Conservation (phyloP, 495 filamentous ascomycete species). For the Hypoxylon rickii region DNA sequence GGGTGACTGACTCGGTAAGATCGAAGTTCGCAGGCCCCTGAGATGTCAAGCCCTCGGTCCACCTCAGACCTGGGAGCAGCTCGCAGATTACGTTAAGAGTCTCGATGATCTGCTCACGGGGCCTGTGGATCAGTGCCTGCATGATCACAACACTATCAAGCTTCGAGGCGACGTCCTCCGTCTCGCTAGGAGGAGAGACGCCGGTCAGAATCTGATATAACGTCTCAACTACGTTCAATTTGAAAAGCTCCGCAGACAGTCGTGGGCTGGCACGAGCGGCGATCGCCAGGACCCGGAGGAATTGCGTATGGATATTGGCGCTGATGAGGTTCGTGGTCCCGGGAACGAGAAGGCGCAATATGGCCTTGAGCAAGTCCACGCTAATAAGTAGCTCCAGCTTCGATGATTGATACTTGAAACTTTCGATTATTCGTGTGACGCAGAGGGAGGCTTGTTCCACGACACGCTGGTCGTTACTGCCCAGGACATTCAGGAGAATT, state of each 20-base stretch:
- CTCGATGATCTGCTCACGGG: conserved; percentile 96
- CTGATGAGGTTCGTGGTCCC: conserved; percentile 96
- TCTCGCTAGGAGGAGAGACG: conserved; percentile 83
- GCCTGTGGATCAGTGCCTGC: conserved; percentile 96
- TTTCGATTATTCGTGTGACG: conserved; percentile 95
- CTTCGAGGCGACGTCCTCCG: conserved; percentile 81
- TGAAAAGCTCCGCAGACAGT: conserved; percentile 87
- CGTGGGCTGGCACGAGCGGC: conserved; percentile 84
- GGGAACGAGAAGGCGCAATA: conserved; percentile 88
- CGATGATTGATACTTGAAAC: conserved; percentile 83
- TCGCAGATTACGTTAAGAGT: conserved; percentile 98
- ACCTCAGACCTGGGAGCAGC: conserved; percentile 73
- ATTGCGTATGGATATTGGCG: conserved; percentile 94
- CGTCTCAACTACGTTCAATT: conserved; percentile 97
- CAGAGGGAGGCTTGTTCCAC: conserved; percentile 96
- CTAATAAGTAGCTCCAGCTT: conserved; percentile 93
- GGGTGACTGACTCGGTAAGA: conserved; percentile 41
- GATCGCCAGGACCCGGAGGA: conserved; percentile 86
- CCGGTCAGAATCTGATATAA: conserved; percentile 97
- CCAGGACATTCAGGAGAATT: conserved; percentile 83
- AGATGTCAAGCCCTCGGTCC: conserved; percentile 49
- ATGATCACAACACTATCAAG: conserved; percentile 98
- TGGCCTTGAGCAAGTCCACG: conserved; percentile 79
- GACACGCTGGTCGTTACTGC: conserved; percentile 92
- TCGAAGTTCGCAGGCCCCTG: conserved; percentile 27